Conservation (phyloP, 805 yeast genomes). For the Ogataea nonfermentans region DNA sequence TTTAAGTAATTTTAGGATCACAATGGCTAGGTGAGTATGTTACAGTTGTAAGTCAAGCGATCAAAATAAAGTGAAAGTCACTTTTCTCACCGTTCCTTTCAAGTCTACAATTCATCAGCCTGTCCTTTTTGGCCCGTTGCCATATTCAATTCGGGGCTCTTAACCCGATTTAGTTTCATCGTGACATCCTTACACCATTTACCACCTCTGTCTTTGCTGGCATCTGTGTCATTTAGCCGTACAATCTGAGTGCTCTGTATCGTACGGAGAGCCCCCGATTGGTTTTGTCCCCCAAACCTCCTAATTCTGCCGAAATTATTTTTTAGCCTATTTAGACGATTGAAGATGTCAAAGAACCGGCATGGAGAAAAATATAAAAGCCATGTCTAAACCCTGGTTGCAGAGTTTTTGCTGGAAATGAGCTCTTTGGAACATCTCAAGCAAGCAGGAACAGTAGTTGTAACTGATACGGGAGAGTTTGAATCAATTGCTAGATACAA, state of each 20-base stretch:
- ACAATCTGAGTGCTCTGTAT: background rate
- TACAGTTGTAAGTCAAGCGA: too few relatives aligned
- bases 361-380: background rate
- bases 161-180: too few relatives aligned
- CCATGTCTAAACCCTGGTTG: too few relatives aligned
- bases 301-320: background rate
- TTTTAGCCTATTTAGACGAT: slow-evolving; percentile 1
- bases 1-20: too few relatives aligned
- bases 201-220: too few relatives aligned
- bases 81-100: slow-evolving; percentile 1
- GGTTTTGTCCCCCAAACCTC: background rate
- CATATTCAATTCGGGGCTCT: slow-evolving; percentile 2
- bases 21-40: too few relatives aligned
- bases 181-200: too few relatives aligned
- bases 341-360: background rate
- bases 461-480: slow-evolving; percentile 98
- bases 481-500: slow-evolving; percentile 95
- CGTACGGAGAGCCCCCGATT: too few relatives aligned
- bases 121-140: slow-evolving; percentile 7
- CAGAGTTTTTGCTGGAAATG: slow-evolving; percentile 3
- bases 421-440: slow-evolving; percentile 88
- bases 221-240: background rate
- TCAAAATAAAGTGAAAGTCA: background rate
- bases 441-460: slow-evolving; percentile 92
- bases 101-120: slow-evolving; percentile 4